A percentile compares a stretch with the other conserved stretches of the same genome.
These are phyloP conservation scores for Penicillium longicatenatum DNA, from an alignment of 495 filamentous ascomycete genomes.

Conservation along the genomic window DNA sequence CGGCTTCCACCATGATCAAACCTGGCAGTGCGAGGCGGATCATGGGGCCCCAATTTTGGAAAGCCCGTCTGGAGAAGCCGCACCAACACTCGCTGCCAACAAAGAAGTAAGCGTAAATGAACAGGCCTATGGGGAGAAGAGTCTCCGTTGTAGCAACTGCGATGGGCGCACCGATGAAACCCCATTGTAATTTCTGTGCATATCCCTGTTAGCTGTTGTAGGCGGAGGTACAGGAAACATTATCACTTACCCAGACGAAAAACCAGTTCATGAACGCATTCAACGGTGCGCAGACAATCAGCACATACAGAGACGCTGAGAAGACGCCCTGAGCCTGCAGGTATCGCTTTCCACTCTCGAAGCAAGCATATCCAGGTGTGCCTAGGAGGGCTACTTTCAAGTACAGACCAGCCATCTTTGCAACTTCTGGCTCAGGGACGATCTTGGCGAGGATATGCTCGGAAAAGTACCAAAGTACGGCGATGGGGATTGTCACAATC, in stretches of 20 bases:
- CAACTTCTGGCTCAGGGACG: conserved; percentile 66
- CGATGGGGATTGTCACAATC: conserved; percentile 65
- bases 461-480: conserved; percentile 62
- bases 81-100: conserved; percentile 72
- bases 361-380: conserved; percentile 69
- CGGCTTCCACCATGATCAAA: conserved; percentile 89
- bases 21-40: conserved; percentile 81
- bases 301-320: conserved; percentile 63
- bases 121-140: conserved; percentile 73
- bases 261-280: conserved; percentile 76
- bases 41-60: conserved; percentile 87
- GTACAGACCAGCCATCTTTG: conserved; percentile 65
- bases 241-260: conserved; percentile 64
- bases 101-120: conserved; percentile 66
- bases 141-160: conserved; percentile 81
- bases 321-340: conserved; percentile 76
- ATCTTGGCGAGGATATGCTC: conserved; percentile 61
- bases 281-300: conserved; percentile 68
- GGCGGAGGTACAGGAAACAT: not conserved
- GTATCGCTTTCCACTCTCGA: conserved; percentile 73
- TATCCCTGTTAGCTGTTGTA: conserved; percentile 9
- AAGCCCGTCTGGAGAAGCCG: conserved; percentile 68
- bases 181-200: conserved; percentile 63
- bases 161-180: conserved; percentile 82
- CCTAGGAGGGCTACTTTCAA: conserved; percentile 66